Base-by-base conservation (phyloP, 1,284 basidiomycete genomes). In the Pseudomicrostroma phylloplanum region DNA sequence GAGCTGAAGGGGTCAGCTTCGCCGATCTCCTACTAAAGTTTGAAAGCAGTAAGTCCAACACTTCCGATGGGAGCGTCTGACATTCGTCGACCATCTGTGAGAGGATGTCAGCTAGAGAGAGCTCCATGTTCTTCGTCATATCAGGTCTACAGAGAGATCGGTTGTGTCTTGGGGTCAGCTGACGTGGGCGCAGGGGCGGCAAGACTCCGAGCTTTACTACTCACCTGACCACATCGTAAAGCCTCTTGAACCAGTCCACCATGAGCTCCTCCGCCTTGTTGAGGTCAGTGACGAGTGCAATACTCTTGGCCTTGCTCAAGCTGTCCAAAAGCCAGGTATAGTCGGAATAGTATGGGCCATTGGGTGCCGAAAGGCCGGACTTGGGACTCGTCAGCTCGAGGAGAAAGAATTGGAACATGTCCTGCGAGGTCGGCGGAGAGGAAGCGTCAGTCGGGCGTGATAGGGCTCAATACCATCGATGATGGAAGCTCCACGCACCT, bases 401-500 rank as follows among this genome's bases (percentile, higher is more conserved):
- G 2, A 79, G 64, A 56, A 94, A 81, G 93, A 97, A 81, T 25
- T 72, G 64, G 62, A 77, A 74, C 53, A 76, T 69, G 51, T 70
- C 66, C 67, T 74, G 80, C 46, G 97, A 86, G 79, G 97, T 90
- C 55, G 84, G 81, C 57, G 87, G 87, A 2, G 88, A 93, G 79
- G 94, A 98, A 11, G 96, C 96, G 36, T 96, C 94, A 77, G 97
- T 91, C 1, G 96, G 96, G 0, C 96, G 96, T 79, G 92, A 96
- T 55, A 98, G 84, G 30, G 30, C 30, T 36, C 4, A 2, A 25
- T 49, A 48, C 46, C 12, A 17, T n/a, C 9, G n/a, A 36, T 9
- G 30, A 36, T 3, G 30, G 4, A 36, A 9, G 9, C 4, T 9
- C 9, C 30, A 67, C 80, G 64, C 61, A 83, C 83, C 67, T 82